phyloP scores from a whole-genome alignment of 805 yeast species.

The Ogataea henricii region DNA sequence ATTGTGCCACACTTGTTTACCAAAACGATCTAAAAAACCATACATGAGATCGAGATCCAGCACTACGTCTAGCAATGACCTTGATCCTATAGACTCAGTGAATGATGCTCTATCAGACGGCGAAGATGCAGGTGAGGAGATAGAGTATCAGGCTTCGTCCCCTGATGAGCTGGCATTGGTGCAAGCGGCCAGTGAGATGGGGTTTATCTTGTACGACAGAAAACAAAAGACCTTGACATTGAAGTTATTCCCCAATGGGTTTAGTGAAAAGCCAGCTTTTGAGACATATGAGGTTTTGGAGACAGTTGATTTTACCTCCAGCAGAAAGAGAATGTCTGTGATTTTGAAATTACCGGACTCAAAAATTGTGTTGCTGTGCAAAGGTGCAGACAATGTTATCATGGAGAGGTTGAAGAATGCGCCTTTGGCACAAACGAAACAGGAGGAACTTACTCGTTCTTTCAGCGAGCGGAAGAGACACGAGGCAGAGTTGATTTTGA shows the following conservation, averaged over 20 bases:
- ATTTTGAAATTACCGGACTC: slow-evolving; percentile 75
- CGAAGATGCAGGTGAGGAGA: slow-evolving; percentile 44
- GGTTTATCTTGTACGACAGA: slow-evolving; percentile 78
- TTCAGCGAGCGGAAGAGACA: slow-evolving; percentile 64
- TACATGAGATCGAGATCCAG: slow-evolving; percentile 27
- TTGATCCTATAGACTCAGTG: slow-evolving; percentile 5
- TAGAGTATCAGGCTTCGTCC: slow-evolving; percentile 89
- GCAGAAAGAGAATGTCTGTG: slow-evolving; percentile 94
- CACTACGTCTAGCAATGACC: slow-evolving; percentile 3
- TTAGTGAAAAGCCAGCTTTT: slow-evolving; percentile 59
- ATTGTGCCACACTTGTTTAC: slow-evolving; percentile 87
- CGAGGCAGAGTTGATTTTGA: slow-evolving; percentile 76
- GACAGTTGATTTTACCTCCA: slow-evolving; percentile 80
- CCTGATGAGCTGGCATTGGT: slow-evolving; percentile 96
- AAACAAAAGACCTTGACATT: slow-evolving; percentile 60
- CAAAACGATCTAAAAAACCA: slow-evolving; percentile 46
- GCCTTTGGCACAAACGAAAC: slow-evolving; percentile 61
- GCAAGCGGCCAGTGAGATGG: slow-evolving; percentile 93
- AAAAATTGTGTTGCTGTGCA: slow-evolving; percentile 75
- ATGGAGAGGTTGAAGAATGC: slow-evolving; percentile 66
- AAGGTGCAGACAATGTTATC: slow-evolving; percentile 94
- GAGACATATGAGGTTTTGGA: slow-evolving; percentile 79
- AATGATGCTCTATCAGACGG: too few relatives aligned
- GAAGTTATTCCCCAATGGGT: slow-evolving; percentile 82
- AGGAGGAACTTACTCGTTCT: slow-evolving; percentile 58